Evolutionary conservation across 2,329 filamentous ascomycete genomes (phyloP), one percentile per base, ranked within the genome.

Genomic region (Tolypocladium pustulatum): DNA sequence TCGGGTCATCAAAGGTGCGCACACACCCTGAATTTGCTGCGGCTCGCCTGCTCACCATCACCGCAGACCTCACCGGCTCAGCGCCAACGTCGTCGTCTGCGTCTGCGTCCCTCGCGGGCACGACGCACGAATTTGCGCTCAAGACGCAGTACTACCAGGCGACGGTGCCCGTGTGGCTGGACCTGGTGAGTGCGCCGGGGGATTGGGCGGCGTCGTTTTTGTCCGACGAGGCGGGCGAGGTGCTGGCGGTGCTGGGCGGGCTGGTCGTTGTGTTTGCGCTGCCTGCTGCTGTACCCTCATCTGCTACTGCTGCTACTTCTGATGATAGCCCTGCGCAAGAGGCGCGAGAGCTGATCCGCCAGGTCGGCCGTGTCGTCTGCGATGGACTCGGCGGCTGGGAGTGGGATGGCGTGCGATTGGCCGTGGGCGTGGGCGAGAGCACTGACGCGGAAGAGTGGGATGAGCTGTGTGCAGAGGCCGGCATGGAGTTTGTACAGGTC

Each of bases 351-450:
- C 67, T 87, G 9, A 71, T 88, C 32, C 65, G 71, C 25, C 73
- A 81, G 13, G 79, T 87, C 0, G 81, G 80, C 0, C 75, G 75
- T 55, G 81, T 87, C 2, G 74, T 85, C 0, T 76, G 76, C 59
- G 72, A 83, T 2, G 83, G 82, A 0, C 75, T 85, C 2, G 84
- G 83, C 3, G 82, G 82, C 9, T 83, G 78, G 75, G 74, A 75
- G 2, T 88, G 85, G 85, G 85, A 88, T 59, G 86, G 85, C 0
- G 83, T 87, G 0, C 75, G 77, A 20, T 65, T 89, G 15, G 86
- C 80, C 1, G 72, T 88, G 1, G 83, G 81, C 0, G 76, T 88
- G 36, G 79, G 75, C 27, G 73, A 73, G 52, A 65, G 68, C 37
- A 75, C 76, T 41, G 71, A 77, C 41, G 70, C 79, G 15, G 82